phyloP scores from a whole-genome alignment of 2,329 filamentous ascomycete genomes.

The Fusarium tanahbumbuense region DNA sequence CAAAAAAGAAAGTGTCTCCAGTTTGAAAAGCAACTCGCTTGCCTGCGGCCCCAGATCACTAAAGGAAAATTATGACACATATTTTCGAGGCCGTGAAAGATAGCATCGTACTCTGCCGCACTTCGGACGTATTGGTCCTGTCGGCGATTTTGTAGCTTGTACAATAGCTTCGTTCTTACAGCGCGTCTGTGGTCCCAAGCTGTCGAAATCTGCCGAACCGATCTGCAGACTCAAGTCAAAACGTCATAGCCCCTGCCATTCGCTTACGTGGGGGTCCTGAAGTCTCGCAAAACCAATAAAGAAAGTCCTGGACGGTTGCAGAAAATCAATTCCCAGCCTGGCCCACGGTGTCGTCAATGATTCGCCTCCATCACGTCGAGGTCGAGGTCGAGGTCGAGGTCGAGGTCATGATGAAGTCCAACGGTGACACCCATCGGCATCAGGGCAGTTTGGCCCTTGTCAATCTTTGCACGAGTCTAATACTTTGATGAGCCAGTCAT shows the following conservation, averaged over 20 bases:
- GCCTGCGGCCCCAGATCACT: constrained; percentile 27
- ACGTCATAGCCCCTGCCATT: constrained; percentile 40
- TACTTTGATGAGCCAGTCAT: background rate
- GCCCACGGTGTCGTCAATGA: constrained; percentile 29
- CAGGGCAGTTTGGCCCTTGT: constrained; percentile 1
- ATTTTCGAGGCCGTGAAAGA: constrained; percentile 19
- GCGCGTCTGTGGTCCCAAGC: constrained; percentile 7
- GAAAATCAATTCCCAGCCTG: constrained; percentile 34
- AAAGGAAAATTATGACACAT: constrained; percentile 34
- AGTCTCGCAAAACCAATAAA: constrained; percentile 20
- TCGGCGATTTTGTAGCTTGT: constrained; percentile 8
- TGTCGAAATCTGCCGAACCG: constrained; percentile 19
- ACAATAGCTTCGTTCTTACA: constrained; percentile 13
- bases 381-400: constrained; percentile 24
- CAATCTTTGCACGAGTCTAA: background rate
- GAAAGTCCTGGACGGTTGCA: constrained; percentile 1
- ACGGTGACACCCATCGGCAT: constrained; percentile 4
- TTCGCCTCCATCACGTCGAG: constrained; percentile 31
- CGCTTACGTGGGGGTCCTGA: constrained; percentile 24
- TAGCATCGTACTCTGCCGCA: background rate
- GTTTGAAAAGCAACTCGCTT: constrained; percentile 34
- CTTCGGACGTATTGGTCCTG: constrained; percentile 8
- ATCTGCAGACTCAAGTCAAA: constrained; percentile 34
- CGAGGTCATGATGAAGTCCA: constrained; percentile 13
- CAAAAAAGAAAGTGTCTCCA: constrained; percentile 42